A percentile compares a stretch with the other conserved stretches of the same genome.
Conservation (phyloP, 352 stramenopile genomes). For the Globisporangium carolinianum region DNA sequence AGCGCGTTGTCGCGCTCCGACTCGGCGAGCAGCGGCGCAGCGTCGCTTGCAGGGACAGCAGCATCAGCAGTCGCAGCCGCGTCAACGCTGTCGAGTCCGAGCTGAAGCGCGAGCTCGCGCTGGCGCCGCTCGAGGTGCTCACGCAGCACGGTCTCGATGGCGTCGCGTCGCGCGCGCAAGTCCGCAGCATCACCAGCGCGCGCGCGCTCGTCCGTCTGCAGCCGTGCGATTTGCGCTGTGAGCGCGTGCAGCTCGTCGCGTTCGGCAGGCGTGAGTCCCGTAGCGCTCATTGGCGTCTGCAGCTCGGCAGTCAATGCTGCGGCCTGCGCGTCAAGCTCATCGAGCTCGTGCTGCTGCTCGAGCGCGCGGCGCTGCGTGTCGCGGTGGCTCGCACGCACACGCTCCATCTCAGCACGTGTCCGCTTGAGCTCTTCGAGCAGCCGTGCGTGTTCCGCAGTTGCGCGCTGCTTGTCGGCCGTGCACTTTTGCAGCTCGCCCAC, state of each 20-base stretch:
- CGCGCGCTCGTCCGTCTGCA: constrained; percentile 86
- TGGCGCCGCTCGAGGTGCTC: constrained; percentile 90
- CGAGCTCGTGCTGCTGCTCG: constrained; percentile 56
- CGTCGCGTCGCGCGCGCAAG: constrained; percentile 81
- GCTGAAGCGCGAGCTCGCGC: constrained; percentile 49
- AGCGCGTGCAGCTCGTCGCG: constrained; percentile 39
- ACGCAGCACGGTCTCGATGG: constrained; percentile 85
- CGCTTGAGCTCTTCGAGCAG: constrained; percentile 80
- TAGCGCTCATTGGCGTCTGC: constrained; percentile 70
- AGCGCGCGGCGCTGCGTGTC: constrained; percentile 54
- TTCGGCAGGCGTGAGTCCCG: constrained; percentile 21
- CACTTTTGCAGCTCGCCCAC: constrained; percentile 82
- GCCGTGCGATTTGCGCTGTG: constrained; percentile 53
- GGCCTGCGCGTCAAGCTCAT: constrained; percentile 48
- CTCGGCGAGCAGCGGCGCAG: constrained; percentile 18
- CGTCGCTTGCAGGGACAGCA: no score
- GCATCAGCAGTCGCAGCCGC: constrained; percentile 1
- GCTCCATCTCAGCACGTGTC: constrained; percentile 66
- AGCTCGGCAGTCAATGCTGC: constrained; percentile 49
- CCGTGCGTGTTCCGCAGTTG: constrained; percentile 61
- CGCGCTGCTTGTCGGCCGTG: constrained; percentile 70
- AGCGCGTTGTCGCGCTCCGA: constrained; percentile 61
- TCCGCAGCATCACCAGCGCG: constrained; percentile 83
- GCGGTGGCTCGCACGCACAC: constrained; percentile 39
- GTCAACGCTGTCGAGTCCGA: constrained; percentile 55